Conservation (phyloP, 2,329 filamentous ascomycete species). For the Fusarium subglutinans region DNA sequence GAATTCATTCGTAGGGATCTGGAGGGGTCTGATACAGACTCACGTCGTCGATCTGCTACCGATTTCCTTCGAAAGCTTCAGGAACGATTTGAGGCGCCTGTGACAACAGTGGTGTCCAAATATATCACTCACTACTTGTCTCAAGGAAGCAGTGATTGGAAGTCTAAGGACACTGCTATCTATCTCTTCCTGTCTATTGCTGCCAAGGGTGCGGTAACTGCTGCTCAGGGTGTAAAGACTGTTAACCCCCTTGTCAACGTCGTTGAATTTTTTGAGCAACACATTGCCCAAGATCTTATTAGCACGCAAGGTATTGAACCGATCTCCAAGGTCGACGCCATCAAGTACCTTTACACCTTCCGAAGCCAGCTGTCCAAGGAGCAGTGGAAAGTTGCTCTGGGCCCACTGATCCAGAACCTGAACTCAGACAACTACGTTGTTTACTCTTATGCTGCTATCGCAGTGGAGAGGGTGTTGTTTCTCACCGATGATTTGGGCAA, state of each 20-base stretch:
- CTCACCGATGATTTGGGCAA: constrained; percentile 79
- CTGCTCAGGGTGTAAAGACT: constrained; percentile 88
- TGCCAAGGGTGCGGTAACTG: constrained; percentile 87
- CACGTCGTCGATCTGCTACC: constrained; percentile 87
- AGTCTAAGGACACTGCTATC: constrained; percentile 96
- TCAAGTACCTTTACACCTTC: constrained; percentile 98
- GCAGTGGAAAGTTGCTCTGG: constrained; percentile 90
- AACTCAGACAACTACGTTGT: constrained; percentile 93
- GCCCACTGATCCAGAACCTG: constrained; percentile 89
- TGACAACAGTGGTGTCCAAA: constrained; percentile 85
- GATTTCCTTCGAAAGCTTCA: constrained; percentile 92
- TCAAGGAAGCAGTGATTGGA: constrained; percentile 87
- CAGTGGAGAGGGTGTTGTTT: constrained; percentile 91
- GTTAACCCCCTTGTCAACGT: constrained; percentile 90
- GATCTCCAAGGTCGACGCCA: constrained; percentile 95
- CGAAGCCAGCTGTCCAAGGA: constrained; percentile 91
- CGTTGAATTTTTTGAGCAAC: constrained; percentile 92
- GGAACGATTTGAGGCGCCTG: constrained; percentile 84
- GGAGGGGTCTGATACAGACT: constrained; percentile 96
- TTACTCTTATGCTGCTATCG: constrained; percentile 96
- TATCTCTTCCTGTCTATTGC: constrained; percentile 96
- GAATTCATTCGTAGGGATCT: constrained; percentile 96
- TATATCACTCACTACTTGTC: constrained; percentile 90
- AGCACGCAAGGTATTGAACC: constrained; percentile 75
- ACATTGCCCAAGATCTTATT: constrained; percentile 90